Conservation (phyloP, 2,329 filamentous ascomycete genomes). For the Ophiostoma novo-ulmi region DNA sequence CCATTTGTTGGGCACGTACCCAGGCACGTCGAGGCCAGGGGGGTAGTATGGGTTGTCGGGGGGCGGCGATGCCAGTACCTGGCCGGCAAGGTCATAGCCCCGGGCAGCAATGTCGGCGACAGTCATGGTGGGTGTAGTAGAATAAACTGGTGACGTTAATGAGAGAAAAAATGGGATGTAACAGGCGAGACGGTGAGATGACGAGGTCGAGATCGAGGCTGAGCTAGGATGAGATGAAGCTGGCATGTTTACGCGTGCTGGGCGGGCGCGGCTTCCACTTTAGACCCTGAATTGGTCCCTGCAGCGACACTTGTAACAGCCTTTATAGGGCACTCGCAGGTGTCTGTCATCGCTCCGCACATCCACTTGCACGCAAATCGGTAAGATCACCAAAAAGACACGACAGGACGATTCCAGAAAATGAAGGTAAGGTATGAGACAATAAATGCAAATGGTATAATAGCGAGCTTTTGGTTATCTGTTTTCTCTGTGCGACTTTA, state of each 20-base stretch:
- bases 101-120: neutral
- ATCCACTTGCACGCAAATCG: neutral
- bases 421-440: neutral
- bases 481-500: neutral
- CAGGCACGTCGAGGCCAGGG: slow-evolving; percentile 38
- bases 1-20: slow-evolving; percentile 43
- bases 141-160: neutral
- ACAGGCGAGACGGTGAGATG: neutral
- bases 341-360: neutral
- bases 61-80: neutral
- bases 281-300: neutral
- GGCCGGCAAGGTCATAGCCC: neutral
- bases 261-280: no score
- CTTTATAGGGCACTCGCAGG: neutral
- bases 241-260: neutral
- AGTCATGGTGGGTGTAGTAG: neutral
- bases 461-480: neutral
- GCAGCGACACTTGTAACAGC: neutral
- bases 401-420: neutral
- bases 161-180: neutral
- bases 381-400: neutral
- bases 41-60: slow-evolving; percentile 50
- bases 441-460: neutral
- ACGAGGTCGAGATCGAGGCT: neutral
- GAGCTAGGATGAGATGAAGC: neutral